These are phyloP conservation scores for Boletus reticuloceps DNA, from an alignment of 768 basidiomycete species.

Conservation along the genomic window DNA sequence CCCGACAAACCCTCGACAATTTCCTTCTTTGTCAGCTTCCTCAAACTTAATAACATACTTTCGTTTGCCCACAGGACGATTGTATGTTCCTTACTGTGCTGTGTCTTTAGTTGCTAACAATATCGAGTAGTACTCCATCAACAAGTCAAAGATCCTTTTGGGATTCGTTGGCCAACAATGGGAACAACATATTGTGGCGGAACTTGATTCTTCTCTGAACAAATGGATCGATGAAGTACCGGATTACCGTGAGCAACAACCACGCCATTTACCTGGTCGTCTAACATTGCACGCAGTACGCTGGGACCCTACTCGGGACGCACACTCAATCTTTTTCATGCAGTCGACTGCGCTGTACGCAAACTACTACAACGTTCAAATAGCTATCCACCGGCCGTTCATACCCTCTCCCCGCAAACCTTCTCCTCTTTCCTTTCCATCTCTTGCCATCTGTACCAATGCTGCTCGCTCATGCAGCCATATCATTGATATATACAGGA, in stretches of 20 bases:
- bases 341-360: constrained; percentile 53
- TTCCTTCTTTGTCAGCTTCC: constrained; percentile 48
- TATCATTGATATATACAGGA: constrained; percentile 58
- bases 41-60: constrained; percentile 63
- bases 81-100: constrained; percentile 30
- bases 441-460: constrained; percentile 84
- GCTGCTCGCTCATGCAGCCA: constrained; percentile 75
- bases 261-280: not conserved
- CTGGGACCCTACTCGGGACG: constrained; percentile 44
- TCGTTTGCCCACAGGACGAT: constrained; percentile 63
- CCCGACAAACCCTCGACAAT: constrained; percentile 51
- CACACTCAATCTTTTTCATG: constrained; percentile 37
- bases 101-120: not conserved
- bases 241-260: constrained; percentile 29
- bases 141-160: constrained; percentile 54
- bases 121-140: constrained; percentile 62
- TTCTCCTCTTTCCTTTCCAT: constrained; percentile 47
- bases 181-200: constrained; percentile 64
- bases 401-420: constrained; percentile 63
- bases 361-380: constrained; percentile 56
- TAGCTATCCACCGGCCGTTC: constrained; percentile 77
- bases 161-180: constrained; percentile 52
- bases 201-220: constrained; percentile 74
- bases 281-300: constrained; percentile 30
- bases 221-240: constrained; percentile 77